A percentile compares a stretch with the other conserved stretches of the same genome.
These are phyloP conservation scores for Thielaviopsis euricoi DNA, from an alignment of 2,329 filamentous ascomycete species.

Conservation along the genomic window DNA sequence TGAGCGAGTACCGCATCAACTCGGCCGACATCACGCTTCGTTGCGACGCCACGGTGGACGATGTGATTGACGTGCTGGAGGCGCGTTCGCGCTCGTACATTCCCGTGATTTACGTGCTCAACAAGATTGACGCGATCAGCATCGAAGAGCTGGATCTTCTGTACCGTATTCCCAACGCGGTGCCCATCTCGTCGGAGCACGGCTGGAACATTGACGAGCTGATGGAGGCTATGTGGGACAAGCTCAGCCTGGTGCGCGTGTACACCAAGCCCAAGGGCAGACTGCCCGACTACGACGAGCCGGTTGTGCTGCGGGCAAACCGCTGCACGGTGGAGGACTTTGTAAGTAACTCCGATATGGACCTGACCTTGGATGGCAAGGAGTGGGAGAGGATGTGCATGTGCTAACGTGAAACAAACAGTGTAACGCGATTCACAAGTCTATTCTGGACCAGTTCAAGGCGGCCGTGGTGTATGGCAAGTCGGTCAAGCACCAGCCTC, in stretches of 20 bases:
- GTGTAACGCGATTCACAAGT: constrained; percentile 96
- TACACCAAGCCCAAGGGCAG: constrained; percentile 98
- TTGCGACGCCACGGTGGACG: constrained; percentile 93
- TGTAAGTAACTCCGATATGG: constrained; percentile 47
- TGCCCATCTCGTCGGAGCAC: constrained; percentile 91
- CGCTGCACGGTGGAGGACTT: constrained; percentile 93
- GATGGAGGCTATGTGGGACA: constrained; percentile 97
- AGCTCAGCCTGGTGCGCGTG: constrained; percentile 74
- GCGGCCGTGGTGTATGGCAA: constrained; percentile 91
- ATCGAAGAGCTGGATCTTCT: constrained; percentile 94
- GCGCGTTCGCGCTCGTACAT: constrained; percentile 92
- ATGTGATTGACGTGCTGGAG: constrained; percentile 89
- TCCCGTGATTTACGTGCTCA: constrained; percentile 95
- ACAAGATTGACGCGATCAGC: constrained; percentile 97
- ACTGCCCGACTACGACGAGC: constrained; percentile 78
- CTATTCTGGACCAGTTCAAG: constrained; percentile 90
- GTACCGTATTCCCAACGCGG: constrained; percentile 92
- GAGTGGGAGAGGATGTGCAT: too few species aligned
- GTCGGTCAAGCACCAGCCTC: constrained; percentile 96
- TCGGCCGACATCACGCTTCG: constrained; percentile 95
- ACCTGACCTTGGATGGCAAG: too few species aligned
- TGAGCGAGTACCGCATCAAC: constrained; percentile 91
- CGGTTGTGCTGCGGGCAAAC: constrained; percentile 71
- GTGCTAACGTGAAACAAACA: constrained; percentile 21
- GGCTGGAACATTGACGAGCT: constrained; percentile 98